Percentiles rank a stretch among this genome's conserved stretches.
phyloP scores from a whole-genome alignment of 306 rosid genomes.

The Mimosa pudica region DNA sequence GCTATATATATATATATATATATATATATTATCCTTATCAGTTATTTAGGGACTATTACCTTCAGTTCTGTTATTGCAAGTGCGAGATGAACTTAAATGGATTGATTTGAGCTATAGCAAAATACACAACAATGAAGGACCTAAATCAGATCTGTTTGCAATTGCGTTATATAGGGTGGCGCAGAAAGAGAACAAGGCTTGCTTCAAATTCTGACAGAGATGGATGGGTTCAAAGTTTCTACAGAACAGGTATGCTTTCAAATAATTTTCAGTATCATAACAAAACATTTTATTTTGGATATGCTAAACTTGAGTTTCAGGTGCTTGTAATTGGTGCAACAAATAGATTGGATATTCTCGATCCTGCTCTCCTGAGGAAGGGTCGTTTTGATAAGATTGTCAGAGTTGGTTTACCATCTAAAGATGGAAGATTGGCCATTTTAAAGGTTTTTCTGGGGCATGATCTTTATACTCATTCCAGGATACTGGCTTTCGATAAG shows the following conservation, averaged over 20 bases:
- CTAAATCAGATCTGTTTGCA: not conserved
- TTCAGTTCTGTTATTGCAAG: too few relatives aligned
- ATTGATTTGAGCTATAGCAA: too few relatives aligned
- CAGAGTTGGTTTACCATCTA: slow-evolving; percentile 96
- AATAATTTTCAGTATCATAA: slow-evolving; percentile 28
- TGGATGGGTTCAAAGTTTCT: slow-evolving; percentile 97
- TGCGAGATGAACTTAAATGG: too few relatives aligned
- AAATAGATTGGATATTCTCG: slow-evolving; percentile 95
- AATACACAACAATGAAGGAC: too few relatives aligned
- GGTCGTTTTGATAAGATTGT: slow-evolving; percentile 99
- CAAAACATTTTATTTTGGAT: slow-evolving; percentile 33
- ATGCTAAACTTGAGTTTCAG: slow-evolving; percentile 57
- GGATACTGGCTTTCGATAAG: slow-evolving; percentile 26
- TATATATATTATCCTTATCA: not conserved
- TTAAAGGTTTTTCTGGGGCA: slow-evolving; percentile 61
- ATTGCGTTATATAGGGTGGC: slow-evolving; percentile 73
- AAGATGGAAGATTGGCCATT: slow-evolving; percentile 94
- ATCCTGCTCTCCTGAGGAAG: slow-evolving; percentile 95
- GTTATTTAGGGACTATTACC: not conserved
- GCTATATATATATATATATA: too few relatives aligned
- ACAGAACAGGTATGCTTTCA: slow-evolving; percentile 70
- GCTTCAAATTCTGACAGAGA: slow-evolving; percentile 94
- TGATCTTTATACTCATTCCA: slow-evolving; percentile 5
- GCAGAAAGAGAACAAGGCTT: slow-evolving; percentile 97
- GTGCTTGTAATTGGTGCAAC: slow-evolving; percentile 98